Evolutionary conservation across 164 flowering plant species (phyloP), one percentile per base, ranked within the genome.

Genomic region (Chloranthus sessilifolius): DNA sequence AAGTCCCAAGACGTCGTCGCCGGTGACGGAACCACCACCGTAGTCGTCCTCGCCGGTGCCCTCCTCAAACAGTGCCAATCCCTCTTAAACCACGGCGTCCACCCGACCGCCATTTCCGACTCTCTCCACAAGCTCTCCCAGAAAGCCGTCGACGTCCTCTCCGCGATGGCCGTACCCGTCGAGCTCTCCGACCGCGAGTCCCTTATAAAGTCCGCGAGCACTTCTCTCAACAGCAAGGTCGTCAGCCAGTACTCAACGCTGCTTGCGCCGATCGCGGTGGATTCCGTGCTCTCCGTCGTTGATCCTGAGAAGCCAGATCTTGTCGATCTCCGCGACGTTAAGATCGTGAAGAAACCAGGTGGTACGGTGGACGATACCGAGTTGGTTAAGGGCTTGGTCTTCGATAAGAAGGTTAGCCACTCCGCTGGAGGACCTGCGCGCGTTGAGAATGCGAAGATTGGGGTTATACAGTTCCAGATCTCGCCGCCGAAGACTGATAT

Each of bases 1-100:
- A 83, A 82, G 51, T 81, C 94, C 2, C 96, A 91, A 62, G 98
- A 91, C 61, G 40, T 80, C 10, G 88, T 81, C 21, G 95, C 92
- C 3, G 96, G 96, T 0, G 98, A 91, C 53, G 98, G 96, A 0
- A 91, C 98, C 35, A 91, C 96, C 55, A 85, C 96, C n/a, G 98
- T 88, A 25, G 98, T 88, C 28, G 94, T 91, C 29, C 69, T 91
- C 7, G 96, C 96, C n/a, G 98, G 98, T 0, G 79, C 91, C 0
- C 75, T 91, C 2, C 75, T 91, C 27, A 80, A 83, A 46, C 76
- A 74, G 53, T 77, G 83, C 49, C 76, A 51, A 10, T 15, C 50
- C 7, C 81, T 91, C 6, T 75, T 91, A 15, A 54, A 62, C 7
- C 35, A 60, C 23, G 98, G 98, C 1, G 69, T 91, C 44, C 96